A percentile compares a stretch with the other conserved stretches of the same genome.
These are phyloP conservation scores for Exsudoporus floridanus DNA, from an alignment of 1,284 basidiomycete genomes.

Conservation along the genomic window DNA sequence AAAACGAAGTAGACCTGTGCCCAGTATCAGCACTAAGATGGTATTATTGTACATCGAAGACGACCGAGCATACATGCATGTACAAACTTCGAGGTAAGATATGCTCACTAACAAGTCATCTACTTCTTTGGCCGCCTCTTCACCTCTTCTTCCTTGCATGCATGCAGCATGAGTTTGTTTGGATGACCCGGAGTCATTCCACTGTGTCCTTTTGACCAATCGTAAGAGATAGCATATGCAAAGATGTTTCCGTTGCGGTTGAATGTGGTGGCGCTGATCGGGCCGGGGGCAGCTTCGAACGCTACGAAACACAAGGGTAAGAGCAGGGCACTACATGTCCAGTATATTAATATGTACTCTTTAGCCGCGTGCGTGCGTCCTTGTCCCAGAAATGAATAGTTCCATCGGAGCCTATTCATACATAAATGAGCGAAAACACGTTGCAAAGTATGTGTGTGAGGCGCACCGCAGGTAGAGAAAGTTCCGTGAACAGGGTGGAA, in stretches of 20 bases:
- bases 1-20: neutral
- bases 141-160: conserved; percentile 87
- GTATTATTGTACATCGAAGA: conserved; percentile 19
- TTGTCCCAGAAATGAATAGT: conserved; percentile 90
- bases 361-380: conserved; percentile 84
- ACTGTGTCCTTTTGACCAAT: conserved; percentile 88
- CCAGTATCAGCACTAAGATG: conserved; percentile 6
- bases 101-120: conserved; percentile 6
- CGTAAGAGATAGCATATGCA: conserved; percentile 87
- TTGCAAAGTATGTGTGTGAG: conserved; percentile 28
- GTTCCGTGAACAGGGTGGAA: conserved; percentile 95
- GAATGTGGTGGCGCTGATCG: conserved; percentile 76
- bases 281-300: conserved; percentile 60
- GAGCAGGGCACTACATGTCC: neutral
- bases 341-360: conserved; percentile 53
- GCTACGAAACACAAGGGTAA: conserved; percentile 15
- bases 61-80: conserved; percentile 3
- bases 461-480: conserved; percentile 87
- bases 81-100: conserved; percentile 5
- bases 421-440: conserved; percentile 13
- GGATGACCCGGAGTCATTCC: conserved; percentile 80
- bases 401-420: conserved; percentile 64
- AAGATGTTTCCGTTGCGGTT: conserved; percentile 86
- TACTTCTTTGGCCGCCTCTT: conserved; percentile 64
- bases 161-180: conserved; percentile 89